phyloP scores from a whole-genome alignment of 2,329 filamentous ascomycete genomes.

The Alternaria sp. region DNA sequence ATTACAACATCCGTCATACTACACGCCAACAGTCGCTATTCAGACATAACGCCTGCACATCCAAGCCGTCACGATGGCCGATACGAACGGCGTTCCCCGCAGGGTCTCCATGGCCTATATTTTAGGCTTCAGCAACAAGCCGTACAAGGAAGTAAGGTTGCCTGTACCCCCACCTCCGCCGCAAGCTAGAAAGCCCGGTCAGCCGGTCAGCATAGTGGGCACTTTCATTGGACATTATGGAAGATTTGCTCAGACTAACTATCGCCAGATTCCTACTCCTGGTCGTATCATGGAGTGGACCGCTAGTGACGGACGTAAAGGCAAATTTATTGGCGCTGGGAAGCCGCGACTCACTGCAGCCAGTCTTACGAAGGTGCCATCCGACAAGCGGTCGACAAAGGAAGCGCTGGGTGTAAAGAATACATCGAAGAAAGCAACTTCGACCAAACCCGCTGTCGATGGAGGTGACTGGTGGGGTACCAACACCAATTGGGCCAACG shows the following conservation, averaged over 20 bases:
- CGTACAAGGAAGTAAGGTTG: slow-evolving; percentile 36
- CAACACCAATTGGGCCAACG: neutral
- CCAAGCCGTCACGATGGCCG: slow-evolving; percentile 21
- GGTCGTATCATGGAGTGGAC: slow-evolving; percentile 43
- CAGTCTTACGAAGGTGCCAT: slow-evolving; percentile 24
- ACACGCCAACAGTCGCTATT: neutral
- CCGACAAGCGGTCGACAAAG: slow-evolving; percentile 11
- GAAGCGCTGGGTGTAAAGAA: neutral
- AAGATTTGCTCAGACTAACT: neutral
- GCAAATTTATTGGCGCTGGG: slow-evolving; percentile 28
- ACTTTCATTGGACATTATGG: neutral
- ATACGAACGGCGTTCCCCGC: slow-evolving; percentile 16
- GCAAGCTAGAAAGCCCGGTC: slow-evolving; percentile 9
- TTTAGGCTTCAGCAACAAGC: slow-evolving; percentile 41
- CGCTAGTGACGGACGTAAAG: slow-evolving; percentile 46
- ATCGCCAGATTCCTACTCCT: slow-evolving; percentile 26
- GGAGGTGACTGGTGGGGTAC: neutral
- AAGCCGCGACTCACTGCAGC: slow-evolving; percentile 24
- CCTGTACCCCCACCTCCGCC: slow-evolving; percentile 15
- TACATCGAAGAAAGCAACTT: slow-evolving; percentile 5
- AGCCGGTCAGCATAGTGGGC: slow-evolving; percentile 25
- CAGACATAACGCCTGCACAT: neutral
- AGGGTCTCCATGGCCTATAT: slow-evolving; percentile 40
- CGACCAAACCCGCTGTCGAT: neutral
- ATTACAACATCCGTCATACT: no score